Conservation (phyloP, 1,284 basidiomycete species). For the Trichosporon coremiiforme region DNA sequence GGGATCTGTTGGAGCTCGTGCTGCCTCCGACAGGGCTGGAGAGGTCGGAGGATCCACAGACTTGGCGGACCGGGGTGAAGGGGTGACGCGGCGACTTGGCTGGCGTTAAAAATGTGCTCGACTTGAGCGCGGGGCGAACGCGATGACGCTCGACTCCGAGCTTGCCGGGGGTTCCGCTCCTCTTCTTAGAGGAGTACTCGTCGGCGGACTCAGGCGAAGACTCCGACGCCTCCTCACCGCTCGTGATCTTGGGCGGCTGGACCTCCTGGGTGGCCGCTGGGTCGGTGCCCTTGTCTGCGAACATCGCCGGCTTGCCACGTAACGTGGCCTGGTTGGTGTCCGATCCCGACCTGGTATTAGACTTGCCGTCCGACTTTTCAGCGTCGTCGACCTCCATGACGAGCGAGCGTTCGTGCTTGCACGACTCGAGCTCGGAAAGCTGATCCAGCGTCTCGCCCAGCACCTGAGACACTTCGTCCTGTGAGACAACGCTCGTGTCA, state of each 20-base stretch:
- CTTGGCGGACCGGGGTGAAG: neutral
- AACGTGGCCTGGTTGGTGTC: neutral
- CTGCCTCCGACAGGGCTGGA: neutral
- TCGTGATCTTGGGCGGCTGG: neutral
- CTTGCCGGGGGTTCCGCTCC: neutral
- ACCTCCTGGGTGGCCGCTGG: neutral
- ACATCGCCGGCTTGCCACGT: neutral
- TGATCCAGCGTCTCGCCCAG: constrained; percentile 5
- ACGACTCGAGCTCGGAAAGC: constrained; percentile 5
- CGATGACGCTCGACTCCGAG: neutral
- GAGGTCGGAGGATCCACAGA: neutral
- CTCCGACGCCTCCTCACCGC: neutral
- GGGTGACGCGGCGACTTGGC: neutral
- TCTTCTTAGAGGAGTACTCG: neutral
- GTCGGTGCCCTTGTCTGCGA: neutral
- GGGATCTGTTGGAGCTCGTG: neutral
- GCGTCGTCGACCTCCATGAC: constrained; percentile 2
- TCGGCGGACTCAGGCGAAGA: neutral
- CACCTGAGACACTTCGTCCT: constrained; percentile 12
- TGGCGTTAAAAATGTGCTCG: constrained; percentile 1
- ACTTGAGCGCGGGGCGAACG: constrained; percentile 2
- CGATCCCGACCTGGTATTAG: neutral
- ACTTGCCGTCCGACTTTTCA: neutral
- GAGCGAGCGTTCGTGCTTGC: neutral
- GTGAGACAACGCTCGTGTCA: constrained; percentile 14